phyloP scores from a whole-genome alignment of 208 protist species.

The Wallacemonas collosoma region DNA sequence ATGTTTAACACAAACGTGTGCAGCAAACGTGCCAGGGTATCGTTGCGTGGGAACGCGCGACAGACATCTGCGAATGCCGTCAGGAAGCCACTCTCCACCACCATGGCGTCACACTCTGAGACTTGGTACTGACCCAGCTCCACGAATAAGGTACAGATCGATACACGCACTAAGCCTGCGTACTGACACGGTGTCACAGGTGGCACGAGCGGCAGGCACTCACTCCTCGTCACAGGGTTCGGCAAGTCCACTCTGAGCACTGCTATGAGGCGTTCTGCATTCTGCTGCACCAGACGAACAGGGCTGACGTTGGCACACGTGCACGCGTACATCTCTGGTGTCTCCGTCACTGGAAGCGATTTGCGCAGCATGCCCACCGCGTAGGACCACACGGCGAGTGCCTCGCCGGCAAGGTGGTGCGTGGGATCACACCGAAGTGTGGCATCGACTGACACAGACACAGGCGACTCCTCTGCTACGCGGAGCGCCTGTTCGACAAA shows the following conservation, averaged over 20 bases:
- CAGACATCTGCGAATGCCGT: slow-evolving; percentile 43
- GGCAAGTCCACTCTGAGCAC: slow-evolving; percentile 17
- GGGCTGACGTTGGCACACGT: slow-evolving; percentile 37
- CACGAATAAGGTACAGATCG: slow-evolving; percentile 58
- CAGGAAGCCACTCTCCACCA: slow-evolving; percentile 48
- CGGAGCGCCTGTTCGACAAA: slow-evolving; percentile 34
- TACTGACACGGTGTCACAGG: neutral
- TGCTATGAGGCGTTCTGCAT: slow-evolving; percentile 33
- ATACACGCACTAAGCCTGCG: slow-evolving; percentile 33
- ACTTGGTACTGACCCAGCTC: slow-evolving; percentile 54
- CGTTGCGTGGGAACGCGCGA: slow-evolving; percentile 43
- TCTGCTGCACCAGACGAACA: slow-evolving; percentile 28
- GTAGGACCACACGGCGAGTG: slow-evolving; percentile 43
- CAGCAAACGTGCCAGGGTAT: slow-evolving; percentile 39
- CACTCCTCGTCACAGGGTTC: neutral
- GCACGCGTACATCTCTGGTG: slow-evolving; percentile 41
- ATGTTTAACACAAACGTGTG: slow-evolving; percentile 42
- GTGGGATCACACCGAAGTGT: slow-evolving; percentile 1
- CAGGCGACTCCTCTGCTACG: slow-evolving; percentile 27
- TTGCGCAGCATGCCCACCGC: slow-evolving; percentile 54
- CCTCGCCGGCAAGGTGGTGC: slow-evolving; percentile 44
- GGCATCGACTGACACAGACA: slow-evolving; percentile 20
- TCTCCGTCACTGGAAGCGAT: slow-evolving; percentile 56
- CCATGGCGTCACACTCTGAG: slow-evolving; percentile 39
- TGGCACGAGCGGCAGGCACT: slow-evolving; percentile 10